Evolutionary conservation across 2,329 filamentous ascomycete genomes (phyloP).

Genomic region (Penicillium sp.): DNA sequence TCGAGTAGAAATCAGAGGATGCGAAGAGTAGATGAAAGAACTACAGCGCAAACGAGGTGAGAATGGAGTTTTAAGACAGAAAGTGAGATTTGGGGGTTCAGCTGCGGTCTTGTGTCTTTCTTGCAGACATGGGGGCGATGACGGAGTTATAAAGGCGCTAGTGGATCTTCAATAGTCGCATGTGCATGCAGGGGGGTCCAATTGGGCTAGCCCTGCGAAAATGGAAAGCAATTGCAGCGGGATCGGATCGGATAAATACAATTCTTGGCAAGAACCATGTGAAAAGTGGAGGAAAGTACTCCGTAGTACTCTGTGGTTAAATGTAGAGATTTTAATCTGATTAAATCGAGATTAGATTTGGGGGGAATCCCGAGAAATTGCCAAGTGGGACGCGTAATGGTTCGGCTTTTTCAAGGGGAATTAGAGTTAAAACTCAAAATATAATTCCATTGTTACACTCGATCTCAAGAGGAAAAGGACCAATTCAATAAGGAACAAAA

Average conservation of each 20-base stretch:
- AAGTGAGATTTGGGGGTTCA: neutral
- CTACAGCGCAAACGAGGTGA: neutral
- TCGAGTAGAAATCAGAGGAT: neutral
- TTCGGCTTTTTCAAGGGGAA: too few species aligned
- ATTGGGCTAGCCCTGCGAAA: neutral
- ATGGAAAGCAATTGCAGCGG: neutral
- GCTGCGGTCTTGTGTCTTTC: neutral
- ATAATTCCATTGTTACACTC: too few species aligned
- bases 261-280: neutral
- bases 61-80: neutral
- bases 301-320: neutral
- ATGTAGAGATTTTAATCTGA: neutral
- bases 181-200: neutral
- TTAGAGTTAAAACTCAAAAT: too few species aligned
- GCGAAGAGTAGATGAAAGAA: neutral
- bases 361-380: too few species aligned
- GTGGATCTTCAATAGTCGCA: neutral
- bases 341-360: neutral
- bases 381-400: too few species aligned
- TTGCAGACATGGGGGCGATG: neutral
- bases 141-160: neutral
- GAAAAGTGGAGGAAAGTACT: neutral
- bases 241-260: neutral
- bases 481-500: too few species aligned
- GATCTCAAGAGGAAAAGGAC: too few species aligned